Base-by-base conservation (phyloP, 2,329 filamentous ascomycete genomes). In the Zopfia rhizophila region DNA sequence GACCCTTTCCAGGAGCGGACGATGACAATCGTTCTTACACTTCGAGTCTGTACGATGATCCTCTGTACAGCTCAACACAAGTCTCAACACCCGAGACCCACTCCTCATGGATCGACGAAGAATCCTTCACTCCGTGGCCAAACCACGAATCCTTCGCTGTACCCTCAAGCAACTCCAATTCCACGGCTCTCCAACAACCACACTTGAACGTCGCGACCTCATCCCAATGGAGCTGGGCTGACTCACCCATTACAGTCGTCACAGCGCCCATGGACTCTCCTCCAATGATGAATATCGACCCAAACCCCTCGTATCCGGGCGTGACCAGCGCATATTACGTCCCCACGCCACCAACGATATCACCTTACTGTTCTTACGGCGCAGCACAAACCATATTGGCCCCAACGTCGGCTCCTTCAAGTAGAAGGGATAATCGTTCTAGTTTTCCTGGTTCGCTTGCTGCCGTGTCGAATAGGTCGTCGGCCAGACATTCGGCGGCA, bases 41-140 rank as follows among this genome's bases (percentile, higher is more conserved):
- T 3, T 40, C 58, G 7, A 51, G 32, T 18, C 23, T 51, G 18
- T 60, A 59, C 47, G 55, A 59, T 17, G 51, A 53, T 13, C 17
- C 61, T 16, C 46, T 61, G 16, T 32, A 53, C n/a, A 46, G 55
- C 12, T 48, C 47, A 5, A 52, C 55, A 7, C 61, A 56, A 27
- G 50, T 49, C 12, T 54, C 57, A 28, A 55, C 53, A 5, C 56
- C 58, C 24, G 53, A 54, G 21, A 54, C 45, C 11, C 53, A 51
- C 19, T 45, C 41, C 10, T 64, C 61, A 2, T 66, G 62, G 60
- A 40, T 56, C 13, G 56, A 63, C 21, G 51, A 52, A 30, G 52
- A 59, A 18, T 33, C 50, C 19, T 57, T 56, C 31, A 47, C 56
- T 18, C 46, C 47, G 27, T 67, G 62, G 62, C 48, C 63, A n/a